Evolutionary conservation across 1,284 basidiomycete species (phyloP).

Genomic region (Lentinula novae-zelandiae): DNA sequence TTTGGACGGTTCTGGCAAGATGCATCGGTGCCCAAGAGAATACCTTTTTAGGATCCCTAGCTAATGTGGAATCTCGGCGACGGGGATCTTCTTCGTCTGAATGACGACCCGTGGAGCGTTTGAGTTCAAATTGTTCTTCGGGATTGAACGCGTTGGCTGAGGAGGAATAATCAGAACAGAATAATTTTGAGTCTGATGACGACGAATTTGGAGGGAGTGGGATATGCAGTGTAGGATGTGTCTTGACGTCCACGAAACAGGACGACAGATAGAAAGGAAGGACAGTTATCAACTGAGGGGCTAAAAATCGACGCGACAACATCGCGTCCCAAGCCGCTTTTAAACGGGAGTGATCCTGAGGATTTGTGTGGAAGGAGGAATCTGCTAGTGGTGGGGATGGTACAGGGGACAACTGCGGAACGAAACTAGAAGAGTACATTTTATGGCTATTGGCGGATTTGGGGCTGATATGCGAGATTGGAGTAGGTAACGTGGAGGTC

Average conservation of each 20-base stretch:
- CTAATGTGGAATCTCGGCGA: constrained; percentile 3
- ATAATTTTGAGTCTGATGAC: background rate
- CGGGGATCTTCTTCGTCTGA: constrained; percentile 19
- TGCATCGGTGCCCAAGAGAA: constrained; percentile 58
- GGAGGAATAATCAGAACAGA: background rate
- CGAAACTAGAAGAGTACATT: constrained; percentile 14
- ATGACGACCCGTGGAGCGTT: constrained; percentile 15
- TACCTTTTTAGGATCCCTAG: constrained; percentile 15
- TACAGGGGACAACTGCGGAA: constrained; percentile 8
- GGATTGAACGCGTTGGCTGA: constrained; percentile 18
- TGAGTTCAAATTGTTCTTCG: constrained; percentile 20
- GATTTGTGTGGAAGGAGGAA: constrained; percentile 27
- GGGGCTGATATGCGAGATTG: constrained; percentile 13
- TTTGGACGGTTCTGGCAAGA: constrained; percentile 51
- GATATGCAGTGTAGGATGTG: constrained; percentile 49
- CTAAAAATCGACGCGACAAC: constrained; percentile 56
- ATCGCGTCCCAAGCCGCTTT: constrained; percentile 66
- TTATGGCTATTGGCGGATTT: constrained; percentile 15
- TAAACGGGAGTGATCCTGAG: constrained; percentile 61
- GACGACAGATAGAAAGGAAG: constrained; percentile 67
- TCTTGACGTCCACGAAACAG: constrained; percentile 51
- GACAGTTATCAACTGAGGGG: constrained; percentile 51
- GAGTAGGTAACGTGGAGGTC: constrained; percentile 15
- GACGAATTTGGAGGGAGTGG: constrained; percentile 50
- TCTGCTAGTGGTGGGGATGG: background rate